Evolutionary conservation across 2,329 filamentous ascomycete genomes (phyloP).

Genomic region (Byssothecium circinans): DNA sequence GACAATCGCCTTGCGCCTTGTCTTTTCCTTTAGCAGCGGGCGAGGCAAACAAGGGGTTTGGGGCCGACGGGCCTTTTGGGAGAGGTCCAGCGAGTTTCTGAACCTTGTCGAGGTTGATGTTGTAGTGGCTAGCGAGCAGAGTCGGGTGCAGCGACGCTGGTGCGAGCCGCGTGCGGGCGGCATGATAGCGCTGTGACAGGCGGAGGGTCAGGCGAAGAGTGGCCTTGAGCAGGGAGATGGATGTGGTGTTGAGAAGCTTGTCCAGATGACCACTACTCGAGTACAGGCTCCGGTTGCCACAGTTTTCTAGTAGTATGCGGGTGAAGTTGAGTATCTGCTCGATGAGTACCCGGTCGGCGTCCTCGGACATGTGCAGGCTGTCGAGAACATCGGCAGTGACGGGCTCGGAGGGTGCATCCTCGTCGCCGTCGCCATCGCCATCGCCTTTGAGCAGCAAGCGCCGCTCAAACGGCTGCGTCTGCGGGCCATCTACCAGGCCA

Average conservation of each 20-base stretch:
- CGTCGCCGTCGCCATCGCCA: constrained; percentile 45
- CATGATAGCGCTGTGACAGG: constrained; percentile 89
- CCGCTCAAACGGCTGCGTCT: constrained; percentile 72
- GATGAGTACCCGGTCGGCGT: constrained; percentile 80
- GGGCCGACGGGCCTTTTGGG: constrained; percentile 62
- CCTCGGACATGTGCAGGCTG: constrained; percentile 65
- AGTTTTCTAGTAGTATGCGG: constrained; percentile 85
- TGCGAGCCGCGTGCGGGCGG: constrained; percentile 75
- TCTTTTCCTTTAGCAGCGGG: constrained; percentile 76
- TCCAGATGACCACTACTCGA: constrained; percentile 89
- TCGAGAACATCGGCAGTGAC: constrained; percentile 50
- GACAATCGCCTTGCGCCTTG: constrained; percentile 54
- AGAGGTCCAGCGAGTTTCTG: constrained; percentile 84
- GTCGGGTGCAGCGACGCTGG: constrained; percentile 69
- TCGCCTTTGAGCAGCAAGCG: constrained; percentile 65
- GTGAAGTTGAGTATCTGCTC: constrained; percentile 84
- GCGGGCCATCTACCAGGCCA: constrained; percentile 76
- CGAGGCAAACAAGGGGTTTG: constrained; percentile 54
- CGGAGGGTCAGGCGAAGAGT: constrained; percentile 81
- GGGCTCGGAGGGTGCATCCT: constrained; percentile 31
- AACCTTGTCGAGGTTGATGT: constrained; percentile 72
- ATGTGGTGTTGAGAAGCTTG: constrained; percentile 85
- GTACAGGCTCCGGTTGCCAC: constrained; percentile 94
- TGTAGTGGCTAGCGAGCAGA: constrained; percentile 81
- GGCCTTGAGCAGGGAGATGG: constrained; percentile 73